Evolutionary conservation across 2,329 filamentous ascomycete genomes (phyloP), one percentile per base, ranked within the genome.

Genomic region (Stylonectria norvegica): DNA sequence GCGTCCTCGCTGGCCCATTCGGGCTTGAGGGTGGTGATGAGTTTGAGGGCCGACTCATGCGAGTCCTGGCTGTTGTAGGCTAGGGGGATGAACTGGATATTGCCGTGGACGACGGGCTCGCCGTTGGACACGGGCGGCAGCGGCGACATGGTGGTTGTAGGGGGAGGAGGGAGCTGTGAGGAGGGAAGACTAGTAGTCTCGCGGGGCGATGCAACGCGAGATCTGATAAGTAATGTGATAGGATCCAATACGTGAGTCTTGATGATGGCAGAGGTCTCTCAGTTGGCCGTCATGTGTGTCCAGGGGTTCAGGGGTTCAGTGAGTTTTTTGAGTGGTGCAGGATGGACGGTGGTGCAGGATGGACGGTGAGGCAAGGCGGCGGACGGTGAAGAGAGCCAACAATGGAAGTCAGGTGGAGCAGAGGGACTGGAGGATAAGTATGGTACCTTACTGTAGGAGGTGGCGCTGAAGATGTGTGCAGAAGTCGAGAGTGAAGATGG

Each of bases 1-100:
- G 86, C 85, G 50, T 83, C 80, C 23, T 78, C 71, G 34, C 77
- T 75, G 52, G 81, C 76, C 93, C 93, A 98, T 56, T 94, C 81
- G 9, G 90, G 90, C 44, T 84, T 79, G 47, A 96, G 73, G 19
- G 86, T 78, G 53, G 89, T 73, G 57, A 96, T 83, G 49, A 98
- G 79, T 49, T 78, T 78, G 47, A 86, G 73, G 38, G 90, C 91
- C 15, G 91, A 94, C 42, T 79, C 74, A 50, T 91, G 79, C 20
- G 86, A 85, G 61, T 94, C 81, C 52, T 78, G 71, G 64, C 80
- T 81, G 65, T 87, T 83, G 73, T 95, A 96, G 53, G 76, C 78
- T 47, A 91, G 75, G 39, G 88, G 78, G 43, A 97, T 86, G 68
- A 76, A 75, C 54, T 70, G 77, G 42, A 83, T 70, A 48, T 72